A percentile compares a stretch with the other conserved stretches of the same genome.
Conservation (phyloP, 2,329 filamentous ascomycete genomes). For the Hymenoscyphus albidus region DNA sequence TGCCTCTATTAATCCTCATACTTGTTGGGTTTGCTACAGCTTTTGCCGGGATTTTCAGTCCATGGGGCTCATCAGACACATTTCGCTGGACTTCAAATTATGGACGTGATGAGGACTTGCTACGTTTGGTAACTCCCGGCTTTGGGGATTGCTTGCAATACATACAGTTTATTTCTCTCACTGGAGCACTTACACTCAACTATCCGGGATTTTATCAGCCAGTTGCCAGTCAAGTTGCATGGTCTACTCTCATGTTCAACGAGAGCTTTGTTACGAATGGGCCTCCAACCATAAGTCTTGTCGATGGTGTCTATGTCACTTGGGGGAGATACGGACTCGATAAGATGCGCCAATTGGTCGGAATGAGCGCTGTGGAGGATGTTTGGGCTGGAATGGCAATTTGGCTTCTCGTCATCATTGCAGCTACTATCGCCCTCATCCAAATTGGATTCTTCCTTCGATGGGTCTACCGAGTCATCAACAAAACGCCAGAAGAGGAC, state of each 20-base stretch:
- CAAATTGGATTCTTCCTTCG: constrained; percentile 74
- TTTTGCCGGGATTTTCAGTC: constrained; percentile 81
- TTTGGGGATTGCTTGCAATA: constrained; percentile 97
- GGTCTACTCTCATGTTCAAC: constrained; percentile 92
- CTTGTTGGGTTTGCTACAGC: constrained; percentile 79
- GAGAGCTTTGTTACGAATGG: constrained; percentile 75
- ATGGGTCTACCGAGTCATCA: constrained; percentile 70
- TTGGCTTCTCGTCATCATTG: constrained; percentile 79
- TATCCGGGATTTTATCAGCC: constrained; percentile 97
- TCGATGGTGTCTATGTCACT: constrained; percentile 83
- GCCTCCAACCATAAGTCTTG: constrained; percentile 60
- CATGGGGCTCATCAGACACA: constrained; percentile 86
- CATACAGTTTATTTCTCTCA: constrained; percentile 86
- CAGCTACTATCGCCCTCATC: constrained; percentile 60
- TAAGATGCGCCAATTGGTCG: constrained; percentile 73
- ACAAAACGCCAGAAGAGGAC: constrained; percentile 76
- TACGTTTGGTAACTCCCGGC: constrained; percentile 89
- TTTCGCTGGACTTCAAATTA: constrained; percentile 99
- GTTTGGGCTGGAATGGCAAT: constrained; percentile 94
- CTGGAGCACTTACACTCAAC: constrained; percentile 78
- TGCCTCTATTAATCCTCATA: constrained; percentile 74
- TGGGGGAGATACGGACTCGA: constrained; percentile 78
- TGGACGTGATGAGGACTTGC: constrained; percentile 84
- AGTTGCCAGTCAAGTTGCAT: constrained; percentile 78
- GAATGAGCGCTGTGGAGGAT: constrained; percentile 71